These are phyloP conservation scores for Fusarium dlaminii DNA, from an alignment of 2,329 filamentous ascomycete species.

Conservation along the genomic window DNA sequence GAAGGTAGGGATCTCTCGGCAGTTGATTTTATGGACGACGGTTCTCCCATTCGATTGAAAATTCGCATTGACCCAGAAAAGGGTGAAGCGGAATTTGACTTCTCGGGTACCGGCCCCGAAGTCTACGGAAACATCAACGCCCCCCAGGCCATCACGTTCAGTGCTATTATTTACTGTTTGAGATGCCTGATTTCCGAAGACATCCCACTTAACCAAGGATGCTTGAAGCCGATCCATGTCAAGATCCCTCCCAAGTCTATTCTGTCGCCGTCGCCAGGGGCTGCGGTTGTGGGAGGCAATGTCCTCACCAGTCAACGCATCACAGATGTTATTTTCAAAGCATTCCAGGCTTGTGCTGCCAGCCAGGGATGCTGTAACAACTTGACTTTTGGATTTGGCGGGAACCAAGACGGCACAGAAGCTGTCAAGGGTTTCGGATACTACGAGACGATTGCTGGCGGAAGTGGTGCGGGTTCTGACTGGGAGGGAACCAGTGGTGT, in stretches of 20 bases:
- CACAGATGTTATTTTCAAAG: slow-evolving; percentile 65
- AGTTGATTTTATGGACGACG: slow-evolving; percentile 86
- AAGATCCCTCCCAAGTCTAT: slow-evolving; percentile 78
- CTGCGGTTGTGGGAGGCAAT: slow-evolving; percentile 85
- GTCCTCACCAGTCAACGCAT: slow-evolving; percentile 63
- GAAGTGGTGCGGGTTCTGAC: slow-evolving; percentile 73
- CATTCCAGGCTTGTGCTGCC: slow-evolving; percentile 82
- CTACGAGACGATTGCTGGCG: slow-evolving; percentile 71
- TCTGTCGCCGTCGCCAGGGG: slow-evolving; percentile 78
- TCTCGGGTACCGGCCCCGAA: slow-evolving; percentile 80
- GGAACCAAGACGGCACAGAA: slow-evolving; percentile 51
- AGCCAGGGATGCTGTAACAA: slow-evolving; percentile 86
- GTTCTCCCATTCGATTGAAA: slow-evolving; percentile 77
- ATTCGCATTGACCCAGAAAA: slow-evolving; percentile 78
- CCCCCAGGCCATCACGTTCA: slow-evolving; percentile 82
- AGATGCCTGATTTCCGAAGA: slow-evolving; percentile 82
- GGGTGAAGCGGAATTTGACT: slow-evolving; percentile 84
- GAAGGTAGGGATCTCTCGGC: slow-evolving; percentile 76
- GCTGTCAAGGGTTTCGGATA: slow-evolving; percentile 56
- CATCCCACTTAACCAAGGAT: slow-evolving; percentile 86
- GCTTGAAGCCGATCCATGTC: slow-evolving; percentile 78
- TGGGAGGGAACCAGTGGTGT: slow-evolving; percentile 57
- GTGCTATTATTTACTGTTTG: slow-evolving; percentile 88
- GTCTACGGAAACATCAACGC: slow-evolving; percentile 85
- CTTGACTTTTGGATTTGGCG: slow-evolving; percentile 80